A percentile compares a stretch with the other conserved stretches of the same genome.
Conservation (phyloP, 208 protist species). For the Porcisia deanei region DNA sequence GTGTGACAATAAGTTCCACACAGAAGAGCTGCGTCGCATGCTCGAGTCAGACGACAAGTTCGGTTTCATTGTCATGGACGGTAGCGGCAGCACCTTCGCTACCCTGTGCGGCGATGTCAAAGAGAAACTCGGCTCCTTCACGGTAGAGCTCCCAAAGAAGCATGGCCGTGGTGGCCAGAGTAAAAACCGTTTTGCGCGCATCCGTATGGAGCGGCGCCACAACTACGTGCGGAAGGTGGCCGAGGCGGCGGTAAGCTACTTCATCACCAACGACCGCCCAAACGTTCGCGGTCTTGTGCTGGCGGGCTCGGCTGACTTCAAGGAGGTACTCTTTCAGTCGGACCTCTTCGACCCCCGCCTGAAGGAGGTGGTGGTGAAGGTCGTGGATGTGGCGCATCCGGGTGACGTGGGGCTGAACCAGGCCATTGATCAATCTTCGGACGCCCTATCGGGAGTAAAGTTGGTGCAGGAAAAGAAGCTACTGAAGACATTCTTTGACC, state of each 20-base stretch:
- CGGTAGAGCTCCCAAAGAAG: conserved; percentile 99
- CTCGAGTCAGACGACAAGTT: conserved; percentile 99
- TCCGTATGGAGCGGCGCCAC: conserved; percentile 99
- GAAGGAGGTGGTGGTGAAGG: conserved; percentile 97
- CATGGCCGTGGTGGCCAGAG: conserved; percentile 99
- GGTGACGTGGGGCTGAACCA: conserved; percentile 99
- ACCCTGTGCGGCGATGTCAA: conserved; percentile 98
- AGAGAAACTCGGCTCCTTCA: conserved; percentile 98
- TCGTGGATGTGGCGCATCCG: conserved; percentile 99
- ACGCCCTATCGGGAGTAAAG: conserved; percentile 97
- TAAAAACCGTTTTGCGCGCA: conserved; percentile 99
- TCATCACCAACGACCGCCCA: conserved; percentile 98
- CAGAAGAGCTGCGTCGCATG: conserved; percentile 97
- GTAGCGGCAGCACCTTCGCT: conserved; percentile 97
- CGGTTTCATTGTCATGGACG: conserved; percentile 99
- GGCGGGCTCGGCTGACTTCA: conserved; percentile 99
- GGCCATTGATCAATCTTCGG: conserved; percentile 98
- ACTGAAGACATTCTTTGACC: conserved; percentile 98
- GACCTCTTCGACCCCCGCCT: conserved; percentile 98
- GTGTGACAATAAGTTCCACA: conserved; percentile 98
- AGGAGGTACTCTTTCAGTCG: conserved; percentile 97
- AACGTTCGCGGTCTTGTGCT: conserved; percentile 99
- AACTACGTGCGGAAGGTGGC: conserved; percentile 99
- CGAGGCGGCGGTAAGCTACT: conserved; percentile 96
- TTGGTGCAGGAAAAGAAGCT: conserved; percentile 99